phyloP scores from a whole-genome alignment of 495 filamentous ascomycete species.

The Xylaria sp. region DNA sequence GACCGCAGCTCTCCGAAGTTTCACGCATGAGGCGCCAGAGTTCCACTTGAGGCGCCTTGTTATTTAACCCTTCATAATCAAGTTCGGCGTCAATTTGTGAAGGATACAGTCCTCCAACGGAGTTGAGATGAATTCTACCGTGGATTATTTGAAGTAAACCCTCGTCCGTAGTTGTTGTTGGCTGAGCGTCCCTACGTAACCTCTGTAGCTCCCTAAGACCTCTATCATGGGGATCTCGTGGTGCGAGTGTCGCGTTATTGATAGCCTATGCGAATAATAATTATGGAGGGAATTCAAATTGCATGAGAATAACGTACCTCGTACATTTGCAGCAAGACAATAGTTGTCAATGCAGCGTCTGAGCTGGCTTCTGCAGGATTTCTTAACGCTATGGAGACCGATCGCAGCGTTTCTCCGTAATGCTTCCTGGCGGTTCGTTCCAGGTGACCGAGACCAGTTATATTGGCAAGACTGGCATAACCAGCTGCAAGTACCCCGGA shows the following conservation, averaged over 20 bases:
- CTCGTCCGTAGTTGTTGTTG: not conserved
- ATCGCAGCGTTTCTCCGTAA: constrained; percentile 1
- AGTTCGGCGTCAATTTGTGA: not conserved
- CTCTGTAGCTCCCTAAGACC: not conserved
- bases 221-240: constrained; percentile 10
- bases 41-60: not conserved
- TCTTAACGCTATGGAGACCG: not conserved
- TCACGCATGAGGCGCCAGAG: constrained; percentile 14
- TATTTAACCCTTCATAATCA: not conserved
- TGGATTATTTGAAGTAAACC: constrained; percentile 3
- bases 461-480: constrained; percentile 14
- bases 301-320: not conserved
- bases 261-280: constrained; percentile 11
- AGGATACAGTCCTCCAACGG: not conserved
- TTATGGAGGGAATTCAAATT: not conserved
- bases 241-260: not conserved
- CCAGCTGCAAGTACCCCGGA: constrained; percentile 15
- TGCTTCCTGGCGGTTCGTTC: not conserved
- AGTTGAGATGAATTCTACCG: not conserved
- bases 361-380: constrained; percentile 13
- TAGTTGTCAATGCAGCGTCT: not conserved
- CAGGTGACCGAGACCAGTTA: not conserved
- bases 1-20: not conserved
- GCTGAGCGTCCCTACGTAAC: not conserved
- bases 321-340: constrained; percentile 8